A percentile compares a stretch with the other conserved stretches of the same genome.
Evolutionary conservation across 2,329 filamentous ascomycete genomes (phyloP).

Genomic region (Apiospora rasikravindrae): DNA sequence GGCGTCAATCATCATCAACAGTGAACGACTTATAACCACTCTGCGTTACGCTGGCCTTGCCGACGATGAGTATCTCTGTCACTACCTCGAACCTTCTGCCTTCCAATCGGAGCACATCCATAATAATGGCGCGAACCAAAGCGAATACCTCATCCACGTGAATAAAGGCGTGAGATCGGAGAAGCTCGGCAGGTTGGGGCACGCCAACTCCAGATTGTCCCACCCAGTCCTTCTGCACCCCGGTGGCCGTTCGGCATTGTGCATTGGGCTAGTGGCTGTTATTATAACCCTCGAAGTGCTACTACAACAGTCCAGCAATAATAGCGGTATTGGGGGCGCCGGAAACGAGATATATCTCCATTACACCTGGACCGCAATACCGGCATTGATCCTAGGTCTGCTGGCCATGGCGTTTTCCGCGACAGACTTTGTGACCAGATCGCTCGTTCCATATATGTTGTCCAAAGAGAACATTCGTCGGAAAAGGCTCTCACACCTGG

Average conservation of each 20-base stretch:
- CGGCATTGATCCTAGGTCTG: background rate
- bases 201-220: background rate
- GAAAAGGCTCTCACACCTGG: background rate
- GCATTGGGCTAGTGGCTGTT: background rate
- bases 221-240: background rate
- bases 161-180: too few relatives aligned
- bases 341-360: background rate
- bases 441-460: background rate
- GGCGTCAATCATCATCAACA: background rate
- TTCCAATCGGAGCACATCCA: background rate
- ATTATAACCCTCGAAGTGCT: background rate
- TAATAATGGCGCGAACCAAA: too few relatives aligned
- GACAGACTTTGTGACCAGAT: background rate
- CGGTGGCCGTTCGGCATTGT: background rate
- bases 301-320: background rate
- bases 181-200: too few relatives aligned
- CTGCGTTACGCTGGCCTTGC: background rate
- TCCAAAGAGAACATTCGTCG: fast-evolving
- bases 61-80: background rate
- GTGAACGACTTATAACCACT: fast-evolving
- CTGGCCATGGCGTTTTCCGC: background rate
- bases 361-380: background rate
- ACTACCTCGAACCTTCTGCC: background rate
- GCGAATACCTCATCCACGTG: too few relatives aligned
- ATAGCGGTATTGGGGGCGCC: too few relatives aligned